Evolutionary conservation across 306 rosid species (phyloP), one percentile per base, ranked within the genome.

Genomic region (Gastrolobium bilobum): DNA sequence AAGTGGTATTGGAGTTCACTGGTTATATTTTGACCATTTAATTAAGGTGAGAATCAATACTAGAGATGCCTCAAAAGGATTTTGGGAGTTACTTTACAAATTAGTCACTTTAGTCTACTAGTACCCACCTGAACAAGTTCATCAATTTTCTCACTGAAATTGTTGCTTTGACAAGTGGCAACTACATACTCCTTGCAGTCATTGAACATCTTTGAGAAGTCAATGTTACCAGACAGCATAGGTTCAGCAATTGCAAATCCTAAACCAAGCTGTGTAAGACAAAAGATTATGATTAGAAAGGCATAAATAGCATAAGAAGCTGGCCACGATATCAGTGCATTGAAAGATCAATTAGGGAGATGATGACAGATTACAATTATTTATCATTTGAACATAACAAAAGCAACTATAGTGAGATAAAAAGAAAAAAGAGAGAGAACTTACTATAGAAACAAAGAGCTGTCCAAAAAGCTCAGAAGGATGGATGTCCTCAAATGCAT

Each of bases 381-480:
- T 34, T 30, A 40, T 57, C 4, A 81, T 35, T 58, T 73, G 31
- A 20, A 37, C 20, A 44, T 13, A 69, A 57, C 46, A 59, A n/a
- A 65, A 40, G 54, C 37, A 81, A 74, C 46, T 44, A 53, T 47
- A 9, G 47, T 14, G 20, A 13, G 14, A 79, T 48, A 9, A 37
- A 10, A 34, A 30, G 6, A 56, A 31, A 30, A 57, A 44, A 34
- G 30, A 71, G 13, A 76, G 69, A 58, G 44, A 84, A 85, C 93
- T 89, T 87, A 96, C 99, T 40, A 93, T 81, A 48, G 98, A 91
- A 84, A 91, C 69, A 88, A 96, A 93, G 78, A 96, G 85, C 61
- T 93, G 96, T 76, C 82, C 84, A 74, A 90, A 96, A 81, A 96
- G 98, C 85, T 89, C 93, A 31, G 87, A 87, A 71, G 97, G 94